Conservation (phyloP, 805 yeast genomes). For the Kodamaea laetipori region DNA sequence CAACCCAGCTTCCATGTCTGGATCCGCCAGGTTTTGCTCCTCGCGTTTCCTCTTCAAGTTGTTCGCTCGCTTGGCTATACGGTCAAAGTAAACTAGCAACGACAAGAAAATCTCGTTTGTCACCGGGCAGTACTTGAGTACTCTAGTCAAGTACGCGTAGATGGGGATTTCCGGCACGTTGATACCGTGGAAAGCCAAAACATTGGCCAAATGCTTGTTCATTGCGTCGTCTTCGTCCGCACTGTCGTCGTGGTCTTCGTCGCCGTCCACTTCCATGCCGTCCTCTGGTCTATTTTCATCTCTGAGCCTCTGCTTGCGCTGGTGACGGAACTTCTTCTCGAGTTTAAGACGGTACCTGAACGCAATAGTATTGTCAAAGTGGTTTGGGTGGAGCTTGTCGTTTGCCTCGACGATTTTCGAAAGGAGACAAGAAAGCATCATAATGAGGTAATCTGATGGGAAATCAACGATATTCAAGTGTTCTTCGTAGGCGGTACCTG, state of each 20-base stretch:
- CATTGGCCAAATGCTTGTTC: constrained; percentile 61
- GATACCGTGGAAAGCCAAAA: constrained; percentile 91
- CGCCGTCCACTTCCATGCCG: constrained; percentile 16
- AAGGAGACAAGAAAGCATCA: constrained; percentile 82
- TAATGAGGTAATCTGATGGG: constrained; percentile 76
- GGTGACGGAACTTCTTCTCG: constrained; percentile 31
- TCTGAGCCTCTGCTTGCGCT: constrained; percentile 8
- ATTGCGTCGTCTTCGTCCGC: constrained; percentile 43
- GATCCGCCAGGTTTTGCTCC: too few species aligned
- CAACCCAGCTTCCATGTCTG: constrained; percentile 17
- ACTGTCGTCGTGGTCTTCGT: constrained; percentile 17
- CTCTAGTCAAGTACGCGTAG: constrained; percentile 85
- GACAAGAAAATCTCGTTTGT: constrained; percentile 94
- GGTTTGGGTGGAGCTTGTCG: constrained; percentile 77
- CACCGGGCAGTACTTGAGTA: constrained; percentile 96
- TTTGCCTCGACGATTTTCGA: constrained; percentile 89
- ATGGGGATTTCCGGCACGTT: constrained; percentile 94
- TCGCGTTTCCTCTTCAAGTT: constrained; percentile 40
- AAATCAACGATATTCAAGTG: constrained; percentile 78
- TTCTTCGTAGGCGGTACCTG: constrained; percentile 37
- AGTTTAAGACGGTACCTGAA: constrained; percentile 40
- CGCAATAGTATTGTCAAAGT: constrained; percentile 50
- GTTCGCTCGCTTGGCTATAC: constrained; percentile 85
- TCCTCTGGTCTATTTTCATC: constrained; percentile 18
- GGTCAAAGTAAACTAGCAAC: constrained; percentile 87